Base-by-base conservation (phyloP, 2,329 filamentous ascomycete genomes). In the Alternaria hordeiaustralica region DNA sequence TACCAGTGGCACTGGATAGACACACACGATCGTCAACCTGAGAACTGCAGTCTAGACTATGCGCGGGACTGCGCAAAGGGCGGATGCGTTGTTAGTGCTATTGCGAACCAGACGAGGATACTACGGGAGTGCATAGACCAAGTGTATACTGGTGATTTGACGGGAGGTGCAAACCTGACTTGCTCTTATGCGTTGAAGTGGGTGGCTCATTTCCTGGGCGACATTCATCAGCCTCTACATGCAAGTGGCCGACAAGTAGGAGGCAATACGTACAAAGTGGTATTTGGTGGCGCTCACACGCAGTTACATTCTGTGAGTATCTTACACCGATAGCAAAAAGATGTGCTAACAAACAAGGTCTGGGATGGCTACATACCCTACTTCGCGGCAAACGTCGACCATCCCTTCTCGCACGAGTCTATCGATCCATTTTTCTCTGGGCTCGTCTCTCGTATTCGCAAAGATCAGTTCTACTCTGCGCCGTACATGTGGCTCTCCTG, bases 1-100 rank as follows among this genome's bases (percentile, higher is more conserved):
- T 81, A 81, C 59, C 79, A 80, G 55, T 82, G 80, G 80, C 79
- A 81, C 58, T 82, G 78, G 77, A 80, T 82, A 55, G 78, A 80
- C 53, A 71, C 78, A 1, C 71, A 77, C 20, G 79, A 81, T 59
- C 60, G 72, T 46, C 72, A 78, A 2, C 79, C 79, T 2, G 58
- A 71, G 5, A 61, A 60, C 18, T 82, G 80, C 60, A 71, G 73
- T 30, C 65, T 81, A 2, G 69, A 80, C 61, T 82, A 81, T 59
- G 69, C 68, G 6, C 71, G 71, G 21, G 80, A 82, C 56, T 82
- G 80, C 55, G 70, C 75, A 5, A 70, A 72, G 23, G 77, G 77
- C 13, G 80, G 80, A 2, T 82, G 80, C 49, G 77, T 82, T 36
- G 80, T 83, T 15, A 79, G 76, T 15, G 80, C 80, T 12, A 82